Base-by-base conservation (phyloP, 345 rosid species). In the Dimocarpus longan region DNA sequence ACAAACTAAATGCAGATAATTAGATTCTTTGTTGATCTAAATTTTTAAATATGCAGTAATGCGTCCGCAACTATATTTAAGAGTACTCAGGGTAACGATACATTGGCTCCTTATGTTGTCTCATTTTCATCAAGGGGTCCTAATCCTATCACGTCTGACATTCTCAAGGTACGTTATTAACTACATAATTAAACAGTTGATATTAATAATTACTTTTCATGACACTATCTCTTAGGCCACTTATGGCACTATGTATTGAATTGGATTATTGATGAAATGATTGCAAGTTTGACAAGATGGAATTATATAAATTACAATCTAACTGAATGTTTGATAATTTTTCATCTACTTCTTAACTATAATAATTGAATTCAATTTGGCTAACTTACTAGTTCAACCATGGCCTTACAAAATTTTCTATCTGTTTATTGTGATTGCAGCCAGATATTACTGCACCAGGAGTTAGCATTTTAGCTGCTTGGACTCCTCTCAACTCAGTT, bases 391-490 rank as follows among this genome's bases (percentile, higher is more conserved):
- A 32, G 37, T 32, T 42, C 44, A 42, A 42, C 44, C 19, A 50
- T 50, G 19, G 56, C 56, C 56, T 4, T 50, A 13, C 56, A 15
- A n/a, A n/a, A 54, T 54, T 54, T 21, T 78, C 5, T 10, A 68
- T 48, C 5, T 16, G 2, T 37, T 39, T 9, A 21, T 13, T 13
- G 1, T 21, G 9, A 44, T 56, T 80, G 65, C 89, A 89, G 90
- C 95, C 93, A n/a, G 93, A 91, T 76, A 77, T 90, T 10, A 73
- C 87, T 18, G 93, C 91, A 0, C 91, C 91, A 0, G 91, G 91
- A 81, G 81, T 88, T 60, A 82, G 85, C 67, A 89, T 91, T 26
- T 70, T 89, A 10, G 91, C 91, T 10, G 91, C 93, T 0, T 91
- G 86, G 86, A 80, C 90, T 39, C 83, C 46, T 13, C 28, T 43